Base-by-base conservation (phyloP, 257 asterid genomes). In the Salvia rosmarinus region DNA sequence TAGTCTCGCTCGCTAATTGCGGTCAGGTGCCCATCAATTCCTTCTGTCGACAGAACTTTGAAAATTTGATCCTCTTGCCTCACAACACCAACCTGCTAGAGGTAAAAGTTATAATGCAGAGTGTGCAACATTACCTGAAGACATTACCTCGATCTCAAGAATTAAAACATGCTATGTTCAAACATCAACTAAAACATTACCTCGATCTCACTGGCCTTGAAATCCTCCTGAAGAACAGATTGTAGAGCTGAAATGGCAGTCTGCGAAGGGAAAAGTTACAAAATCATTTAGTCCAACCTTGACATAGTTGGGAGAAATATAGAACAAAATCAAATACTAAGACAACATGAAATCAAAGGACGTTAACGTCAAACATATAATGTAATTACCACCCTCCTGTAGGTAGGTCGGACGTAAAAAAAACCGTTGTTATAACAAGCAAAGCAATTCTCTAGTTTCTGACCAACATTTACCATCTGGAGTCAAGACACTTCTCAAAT, bases 191-290 rank as follows among this genome's bases (percentile, higher is more conserved):
- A 30, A 46, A 74, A 5, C 42, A n/a, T 58, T 87, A 93, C 98
- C 98, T 94, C 98, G 71, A 94, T 94, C 81, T 94, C 98, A 81
- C 83, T 94, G 75, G 98, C 96, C 86, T 90, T 93, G 82, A 93
- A 93, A 83, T 93, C 98, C 78, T 94, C 98, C 79, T 94, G 98
- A 9, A 94, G 91, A 67, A 94, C 97, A 62, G 98, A 94, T 67
- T 94, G 98, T 76, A 94, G 85, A 68, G 98, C 98, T 51, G 97
- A 87, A 60, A 94, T 90, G 42, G 98, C 89, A 57, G 95, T 94
- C 98, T 92, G 68, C 77, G 82, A 50, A 70, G 25, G 21, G 20
- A 44, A 83, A 66, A 44, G 60, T 25, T 32, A 11, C 13, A 19
- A 61, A 5, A 76, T 71, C 20, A 78, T 2, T 35, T 75, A 68